A percentile compares a stretch with the other conserved stretches of the same genome.
phyloP scores from a whole-genome alignment of 495 filamentous ascomycete species.

The Cenococcum geophilum region DNA sequence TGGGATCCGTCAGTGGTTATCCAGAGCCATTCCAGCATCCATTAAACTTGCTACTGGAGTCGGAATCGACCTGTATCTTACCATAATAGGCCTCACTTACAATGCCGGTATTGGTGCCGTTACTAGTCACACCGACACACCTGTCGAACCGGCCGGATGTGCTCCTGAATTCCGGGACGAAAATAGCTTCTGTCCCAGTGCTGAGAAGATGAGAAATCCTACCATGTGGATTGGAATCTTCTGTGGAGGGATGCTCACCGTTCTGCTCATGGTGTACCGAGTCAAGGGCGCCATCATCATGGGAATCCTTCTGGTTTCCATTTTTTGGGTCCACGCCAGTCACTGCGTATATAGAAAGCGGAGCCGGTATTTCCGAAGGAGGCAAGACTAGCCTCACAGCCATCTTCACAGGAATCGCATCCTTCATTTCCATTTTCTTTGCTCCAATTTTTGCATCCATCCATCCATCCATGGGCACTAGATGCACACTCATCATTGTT shows the following conservation, averaged over 20 bases:
- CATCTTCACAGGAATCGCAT: too few species aligned
- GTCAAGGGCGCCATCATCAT: too few species aligned
- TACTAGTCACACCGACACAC: slow-evolving; percentile 52
- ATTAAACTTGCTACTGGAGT: slow-evolving; percentile 81
- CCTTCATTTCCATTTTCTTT: too few species aligned
- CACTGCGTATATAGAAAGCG: too few species aligned
- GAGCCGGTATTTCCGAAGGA: too few species aligned
- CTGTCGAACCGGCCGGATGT: slow-evolving; percentile 67
- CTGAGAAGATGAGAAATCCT: slow-evolving; percentile 65
- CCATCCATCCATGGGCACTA: too few species aligned
- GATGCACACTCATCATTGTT: too few species aligned
- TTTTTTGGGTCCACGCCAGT: too few species aligned
- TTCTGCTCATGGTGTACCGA: too few species aligned
- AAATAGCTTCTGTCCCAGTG: slow-evolving; percentile 47
- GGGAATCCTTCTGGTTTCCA: too few species aligned
- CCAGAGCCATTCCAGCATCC: slow-evolving; percentile 61
- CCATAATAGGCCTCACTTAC: slow-evolving; percentile 73
- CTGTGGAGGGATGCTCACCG: slow-evolving; percentile 70
- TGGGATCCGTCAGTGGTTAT: slow-evolving; percentile 77
- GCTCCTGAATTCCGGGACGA: slow-evolving; percentile 34
- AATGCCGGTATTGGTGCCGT: slow-evolving; percentile 71
- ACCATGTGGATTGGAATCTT: slow-evolving; percentile 82
- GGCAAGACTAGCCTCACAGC: too few species aligned
- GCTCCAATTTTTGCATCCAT: too few species aligned
- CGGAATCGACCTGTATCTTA: slow-evolving; percentile 75